A percentile compares a stretch with the other conserved stretches of the same genome.
phyloP scores from a whole-genome alignment of 202 grass and related monocot species.

The Schoenoplectus tabernaemontani region DNA sequence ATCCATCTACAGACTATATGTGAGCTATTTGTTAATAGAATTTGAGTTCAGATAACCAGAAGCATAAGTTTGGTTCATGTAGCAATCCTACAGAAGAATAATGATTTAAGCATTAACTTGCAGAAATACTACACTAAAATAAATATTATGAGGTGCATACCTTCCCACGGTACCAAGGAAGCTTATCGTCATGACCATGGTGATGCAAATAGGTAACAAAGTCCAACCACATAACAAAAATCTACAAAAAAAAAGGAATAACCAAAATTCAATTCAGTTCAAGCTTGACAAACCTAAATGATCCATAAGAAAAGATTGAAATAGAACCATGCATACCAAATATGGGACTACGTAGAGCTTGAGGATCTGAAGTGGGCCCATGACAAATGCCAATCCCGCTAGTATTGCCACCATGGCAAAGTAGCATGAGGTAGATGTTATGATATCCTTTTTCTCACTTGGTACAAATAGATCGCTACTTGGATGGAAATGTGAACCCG shows the following conservation, averaged over 20 bases:
- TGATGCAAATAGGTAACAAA: conserved; percentile 98
- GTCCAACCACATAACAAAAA: conserved; percentile 95
- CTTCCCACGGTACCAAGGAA: conserved; percentile 99
- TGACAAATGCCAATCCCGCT: conserved; percentile 51
- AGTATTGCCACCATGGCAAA: conserved; percentile 52
- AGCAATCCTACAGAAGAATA: neutral
- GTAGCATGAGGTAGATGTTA: conserved; percentile 73
- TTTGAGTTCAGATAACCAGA: neutral
- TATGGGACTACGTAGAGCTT: conserved; percentile 88
- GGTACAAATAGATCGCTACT: conserved; percentile 64
- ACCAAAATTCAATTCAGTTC: conserved; percentile 20
- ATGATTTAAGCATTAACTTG: neutral
- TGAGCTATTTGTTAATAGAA: neutral
- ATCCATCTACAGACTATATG: neutral
- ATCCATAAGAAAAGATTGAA: neutral
- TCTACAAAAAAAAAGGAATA: conserved; percentile 52
- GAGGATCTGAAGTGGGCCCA: conserved; percentile 72
- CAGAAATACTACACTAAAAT: neutral
- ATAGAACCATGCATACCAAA: conserved; percentile 33
- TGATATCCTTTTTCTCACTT: conserved; percentile 73
- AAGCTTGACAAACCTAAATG: neutral
- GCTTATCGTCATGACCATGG: conserved; percentile 88
- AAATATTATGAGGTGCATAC: conserved; percentile 28
- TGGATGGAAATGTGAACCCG: conserved; percentile 80
- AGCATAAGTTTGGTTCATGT: neutral